Evolutionary conservation across 257 asterid genomes (phyloP).

Genomic region (Rauvolfia tetraphylla): DNA sequence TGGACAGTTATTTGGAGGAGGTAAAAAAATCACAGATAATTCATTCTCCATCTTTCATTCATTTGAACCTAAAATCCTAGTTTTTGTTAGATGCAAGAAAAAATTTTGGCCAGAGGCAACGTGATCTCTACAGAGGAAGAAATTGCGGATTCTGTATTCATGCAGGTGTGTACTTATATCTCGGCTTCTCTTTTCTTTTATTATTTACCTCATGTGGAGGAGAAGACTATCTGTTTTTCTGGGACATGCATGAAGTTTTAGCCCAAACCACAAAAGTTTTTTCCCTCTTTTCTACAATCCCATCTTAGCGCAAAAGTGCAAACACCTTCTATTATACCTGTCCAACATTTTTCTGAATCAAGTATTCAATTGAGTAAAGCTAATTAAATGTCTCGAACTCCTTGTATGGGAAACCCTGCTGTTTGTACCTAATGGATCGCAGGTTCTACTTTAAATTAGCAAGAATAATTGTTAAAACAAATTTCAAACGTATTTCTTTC

Average conservation of each 20-base stretch:
- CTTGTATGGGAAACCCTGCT: neutral
- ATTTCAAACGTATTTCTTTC: neutral
- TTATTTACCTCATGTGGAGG: neutral
- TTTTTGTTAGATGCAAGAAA: slow-evolving; percentile 59
- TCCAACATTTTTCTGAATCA: neutral
- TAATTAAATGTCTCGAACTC: too few relatives aligned
- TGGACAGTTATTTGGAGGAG: slow-evolving; percentile 88
- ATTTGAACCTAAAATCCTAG: slow-evolving; percentile 12
- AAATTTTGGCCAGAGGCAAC: slow-evolving; percentile 78
- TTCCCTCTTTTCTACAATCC: neutral
- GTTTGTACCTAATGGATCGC: neutral
- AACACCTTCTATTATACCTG: neutral
- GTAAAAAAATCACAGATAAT: slow-evolving; percentile 26
- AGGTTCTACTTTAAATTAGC: neutral
- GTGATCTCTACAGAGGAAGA: slow-evolving; percentile 80
- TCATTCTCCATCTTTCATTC: neutral
- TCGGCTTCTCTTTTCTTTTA: neutral
- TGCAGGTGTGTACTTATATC: slow-evolving; percentile 58
- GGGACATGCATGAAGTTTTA: neutral
- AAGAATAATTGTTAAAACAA: neutral
- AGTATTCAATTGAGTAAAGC: neutral
- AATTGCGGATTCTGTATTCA: slow-evolving; percentile 83
- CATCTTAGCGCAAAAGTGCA: neutral
- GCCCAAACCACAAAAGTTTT: neutral
- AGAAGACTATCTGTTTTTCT: neutral